Evolutionary conservation across 306 rosid genomes (phyloP).

Genomic region (Rosa lucieae): DNA sequence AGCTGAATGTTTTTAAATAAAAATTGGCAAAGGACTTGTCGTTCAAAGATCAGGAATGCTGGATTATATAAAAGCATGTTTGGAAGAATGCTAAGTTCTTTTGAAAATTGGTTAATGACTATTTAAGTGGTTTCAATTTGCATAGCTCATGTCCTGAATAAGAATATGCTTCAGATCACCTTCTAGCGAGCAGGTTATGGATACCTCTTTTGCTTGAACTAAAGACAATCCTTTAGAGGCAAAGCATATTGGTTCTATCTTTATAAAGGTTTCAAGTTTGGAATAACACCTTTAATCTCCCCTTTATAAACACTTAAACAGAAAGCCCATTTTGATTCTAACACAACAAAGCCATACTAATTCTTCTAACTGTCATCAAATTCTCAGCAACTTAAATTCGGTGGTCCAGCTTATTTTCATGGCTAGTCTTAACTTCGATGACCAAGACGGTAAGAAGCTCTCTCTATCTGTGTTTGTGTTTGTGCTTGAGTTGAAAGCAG

Average conservation of each 20-base stretch:
- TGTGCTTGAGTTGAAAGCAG: not conserved
- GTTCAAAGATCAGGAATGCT: no score
- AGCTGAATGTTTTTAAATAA: not conserved
- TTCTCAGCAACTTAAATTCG: not conserved
- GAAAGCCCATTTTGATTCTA: not conserved
- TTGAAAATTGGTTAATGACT: not conserved
- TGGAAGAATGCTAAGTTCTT: no score
- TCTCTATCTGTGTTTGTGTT: not conserved
- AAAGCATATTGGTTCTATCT: slow-evolving; percentile 11
- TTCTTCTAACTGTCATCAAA: not conserved
- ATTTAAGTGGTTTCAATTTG: no score
- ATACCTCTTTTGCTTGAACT: slow-evolving; percentile 20
- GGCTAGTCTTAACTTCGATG: slow-evolving; percentile 19
- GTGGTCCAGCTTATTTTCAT: not conserved
- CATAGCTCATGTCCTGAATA: no score
- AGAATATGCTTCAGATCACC: not conserved
- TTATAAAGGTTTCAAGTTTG: not conserved
- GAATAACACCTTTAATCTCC: not conserved
- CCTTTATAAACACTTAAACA: not conserved
- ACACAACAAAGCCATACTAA: not conserved
- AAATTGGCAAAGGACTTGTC: no score
- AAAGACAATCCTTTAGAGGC: slow-evolving; percentile 20
- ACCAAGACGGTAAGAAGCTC: slow-evolving; percentile 36
- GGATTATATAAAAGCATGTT: no score
- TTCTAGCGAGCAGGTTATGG: slow-evolving; percentile 22